These are phyloP conservation scores for Pseudogymnoascus sp. DNA, from an alignment of 2,329 filamentous ascomycete genomes.

Conservation along the genomic window DNA sequence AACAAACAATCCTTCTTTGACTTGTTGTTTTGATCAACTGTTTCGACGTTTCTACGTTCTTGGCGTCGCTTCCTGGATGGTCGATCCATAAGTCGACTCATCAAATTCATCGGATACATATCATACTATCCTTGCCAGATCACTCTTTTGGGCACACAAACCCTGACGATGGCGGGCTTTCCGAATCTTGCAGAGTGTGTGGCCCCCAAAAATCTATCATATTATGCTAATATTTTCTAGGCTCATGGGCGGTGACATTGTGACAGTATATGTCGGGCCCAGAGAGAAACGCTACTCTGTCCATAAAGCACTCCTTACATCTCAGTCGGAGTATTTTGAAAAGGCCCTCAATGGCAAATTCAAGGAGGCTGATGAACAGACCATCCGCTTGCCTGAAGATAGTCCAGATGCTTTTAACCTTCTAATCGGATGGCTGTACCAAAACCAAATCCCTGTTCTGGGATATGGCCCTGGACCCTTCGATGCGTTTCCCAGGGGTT, in stretches of 20 bases:
- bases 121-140: neutral
- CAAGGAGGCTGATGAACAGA: slow-evolving; percentile 18
- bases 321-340: slow-evolving; percentile 21
- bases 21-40: neutral
- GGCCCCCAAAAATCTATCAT: neutral
- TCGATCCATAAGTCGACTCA: neutral
- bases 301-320: slow-evolving; percentile 22
- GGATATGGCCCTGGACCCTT: neutral
- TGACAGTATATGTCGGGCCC: slow-evolving; percentile 20
- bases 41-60: neutral
- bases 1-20: neutral
- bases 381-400: slow-evolving; percentile 17
- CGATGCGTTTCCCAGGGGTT: neutral
- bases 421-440: slow-evolving; percentile 21
- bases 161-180: neutral
- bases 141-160: neutral
- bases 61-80: neutral
- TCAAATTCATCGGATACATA: neutral
- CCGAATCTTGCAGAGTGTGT: neutral
- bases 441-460: neutral
- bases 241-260: slow-evolving; percentile 18
- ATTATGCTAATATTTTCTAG: neutral
- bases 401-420: slow-evolving; percentile 17
- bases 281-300: slow-evolving; percentile 18
- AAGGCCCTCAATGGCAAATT: slow-evolving; percentile 20